Evolutionary conservation across 2,329 filamentous ascomycete genomes (phyloP).

Genomic region (Fusarium kyushuense): DNA sequence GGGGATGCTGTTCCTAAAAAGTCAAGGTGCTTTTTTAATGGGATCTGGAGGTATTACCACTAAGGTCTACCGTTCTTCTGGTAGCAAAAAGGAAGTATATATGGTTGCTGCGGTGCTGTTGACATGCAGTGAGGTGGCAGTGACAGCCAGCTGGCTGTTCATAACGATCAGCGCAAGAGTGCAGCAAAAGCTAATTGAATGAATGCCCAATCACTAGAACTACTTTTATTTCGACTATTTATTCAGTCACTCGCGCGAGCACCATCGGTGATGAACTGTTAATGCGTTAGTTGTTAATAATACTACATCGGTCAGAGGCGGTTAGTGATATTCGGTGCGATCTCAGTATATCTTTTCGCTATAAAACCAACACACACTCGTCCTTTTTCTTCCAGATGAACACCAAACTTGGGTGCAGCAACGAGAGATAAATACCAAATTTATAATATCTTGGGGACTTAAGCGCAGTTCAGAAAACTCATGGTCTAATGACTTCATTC

Average conservation of each 20-base stretch:
- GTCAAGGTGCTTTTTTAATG: not conserved
- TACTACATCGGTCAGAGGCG: not conserved
- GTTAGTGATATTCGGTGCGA: not conserved
- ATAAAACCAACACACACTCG: not conserved
- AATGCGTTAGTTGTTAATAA: not conserved
- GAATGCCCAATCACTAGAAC: not conserved
- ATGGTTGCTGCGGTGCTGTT: not conserved
- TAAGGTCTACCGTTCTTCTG: not conserved
- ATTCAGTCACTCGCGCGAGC: not conserved
- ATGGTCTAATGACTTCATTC: not conserved
- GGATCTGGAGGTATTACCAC: not conserved
- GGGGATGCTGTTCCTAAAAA: too few relatives aligned
- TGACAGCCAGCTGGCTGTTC: constrained; percentile 12
- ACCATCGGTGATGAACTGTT: not conserved
- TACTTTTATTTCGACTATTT: not conserved
- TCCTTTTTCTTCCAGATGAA: not conserved
- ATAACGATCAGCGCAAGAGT: not conserved
- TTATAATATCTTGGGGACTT: not conserved
- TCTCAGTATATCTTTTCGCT: not conserved
- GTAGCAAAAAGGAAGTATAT: not conserved
- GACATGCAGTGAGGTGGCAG: constrained; percentile 11
- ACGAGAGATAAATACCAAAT: not conserved
- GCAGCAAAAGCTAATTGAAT: not conserved
- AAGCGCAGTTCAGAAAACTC: not conserved
- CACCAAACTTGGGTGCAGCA: not conserved